Base-by-base conservation (phyloP, 805 yeast genomes). In the Cyberlindnera mississippiensis region DNA sequence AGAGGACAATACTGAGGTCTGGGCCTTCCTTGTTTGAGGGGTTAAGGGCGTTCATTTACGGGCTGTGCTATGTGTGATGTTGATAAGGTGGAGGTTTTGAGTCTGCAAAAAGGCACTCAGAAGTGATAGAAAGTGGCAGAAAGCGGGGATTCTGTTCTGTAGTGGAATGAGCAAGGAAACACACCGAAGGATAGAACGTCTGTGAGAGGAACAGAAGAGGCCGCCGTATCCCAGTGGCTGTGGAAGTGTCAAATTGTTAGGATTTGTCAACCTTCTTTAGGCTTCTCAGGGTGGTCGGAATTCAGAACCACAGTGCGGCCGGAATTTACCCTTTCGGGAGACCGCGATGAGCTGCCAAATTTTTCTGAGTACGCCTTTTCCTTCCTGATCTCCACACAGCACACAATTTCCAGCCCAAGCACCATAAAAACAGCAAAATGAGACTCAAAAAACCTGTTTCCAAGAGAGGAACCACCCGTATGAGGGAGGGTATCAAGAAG, bases 401-500 rank as follows among this genome's bases (percentile, higher is more conserved):
- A 8, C 27, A 8, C 8, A 24, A 6, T 8, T 18, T 5, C 18
- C 15, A 10, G 12, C 16, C 15, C 17, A 7, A 7, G 7, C 14
- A 7, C 33, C 33, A 29, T 6, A 29, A 7, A n/a, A 15, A 22
- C n/a, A n/a, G 14, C n/a, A 18, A 6, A 6, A 55, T 56, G 59
- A 56, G 60, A 53, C 45, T 56, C 38, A 56, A 53, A 41, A 56
- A 55, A 39, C 61, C 61, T 30, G 82, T 89, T 30, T 85, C 95
- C 46, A 93, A 91, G 68, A 80, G 98, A 69, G 74, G 81, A 39
- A 77, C 93, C 60, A 91, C 98, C 57, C 88, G 95, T 64, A 79
- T 90, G 86, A 80, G 89, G 60, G 96, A 90, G 64, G 99, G 99
- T 50, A 89, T 93, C 62, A 85, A 87, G 71, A 93, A 89, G 78